phyloP scores from a whole-genome alignment of 2,329 filamentous ascomycete species.

The Coniosporium tulheliwenetii region DNA sequence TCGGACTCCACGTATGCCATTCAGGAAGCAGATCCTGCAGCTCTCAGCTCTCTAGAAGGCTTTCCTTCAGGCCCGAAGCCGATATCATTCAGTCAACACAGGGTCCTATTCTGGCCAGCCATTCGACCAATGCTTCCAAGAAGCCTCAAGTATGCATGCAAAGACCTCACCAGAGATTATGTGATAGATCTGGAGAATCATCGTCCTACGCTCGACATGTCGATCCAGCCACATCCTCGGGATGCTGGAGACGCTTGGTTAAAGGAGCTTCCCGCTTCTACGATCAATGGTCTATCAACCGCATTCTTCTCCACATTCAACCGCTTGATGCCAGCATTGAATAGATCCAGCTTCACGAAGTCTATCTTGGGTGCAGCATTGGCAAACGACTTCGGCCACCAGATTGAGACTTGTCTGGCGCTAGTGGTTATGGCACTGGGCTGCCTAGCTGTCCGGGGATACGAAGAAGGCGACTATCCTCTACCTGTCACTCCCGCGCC shows the following conservation, averaged over 20 bases:
- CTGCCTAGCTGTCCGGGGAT: constrained; percentile 31
- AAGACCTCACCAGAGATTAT: too few species aligned
- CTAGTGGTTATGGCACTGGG: constrained; percentile 36
- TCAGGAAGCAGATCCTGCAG: too few species aligned
- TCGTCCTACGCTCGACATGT: too few species aligned
- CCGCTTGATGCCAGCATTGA: constrained; percentile 35
- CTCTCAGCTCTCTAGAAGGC: too few species aligned
- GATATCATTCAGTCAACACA: too few species aligned
- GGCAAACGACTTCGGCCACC: constrained; percentile 34
- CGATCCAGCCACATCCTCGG: constrained; percentile 6
- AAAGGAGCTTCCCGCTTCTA: constrained; percentile 28
- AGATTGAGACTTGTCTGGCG: constrained; percentile 35
- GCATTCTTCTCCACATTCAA: constrained; percentile 40
- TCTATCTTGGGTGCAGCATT: constrained; percentile 33
- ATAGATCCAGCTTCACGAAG: constrained; percentile 35
- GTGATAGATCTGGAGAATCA: too few species aligned
- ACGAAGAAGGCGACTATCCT: constrained; percentile 33
- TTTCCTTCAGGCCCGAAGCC: too few species aligned
- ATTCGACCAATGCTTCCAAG: too few species aligned
- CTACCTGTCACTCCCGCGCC: constrained; percentile 11
- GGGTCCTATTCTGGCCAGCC: too few species aligned
- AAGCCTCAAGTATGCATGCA: too few species aligned
- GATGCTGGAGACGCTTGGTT: constrained; percentile 25
- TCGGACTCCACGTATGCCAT: too few species aligned
- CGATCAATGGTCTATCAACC: constrained; percentile 36